These are phyloP conservation scores for Verticillium longisporum DNA, from an alignment of 2,329 filamentous ascomycete species.

Conservation along the genomic window DNA sequence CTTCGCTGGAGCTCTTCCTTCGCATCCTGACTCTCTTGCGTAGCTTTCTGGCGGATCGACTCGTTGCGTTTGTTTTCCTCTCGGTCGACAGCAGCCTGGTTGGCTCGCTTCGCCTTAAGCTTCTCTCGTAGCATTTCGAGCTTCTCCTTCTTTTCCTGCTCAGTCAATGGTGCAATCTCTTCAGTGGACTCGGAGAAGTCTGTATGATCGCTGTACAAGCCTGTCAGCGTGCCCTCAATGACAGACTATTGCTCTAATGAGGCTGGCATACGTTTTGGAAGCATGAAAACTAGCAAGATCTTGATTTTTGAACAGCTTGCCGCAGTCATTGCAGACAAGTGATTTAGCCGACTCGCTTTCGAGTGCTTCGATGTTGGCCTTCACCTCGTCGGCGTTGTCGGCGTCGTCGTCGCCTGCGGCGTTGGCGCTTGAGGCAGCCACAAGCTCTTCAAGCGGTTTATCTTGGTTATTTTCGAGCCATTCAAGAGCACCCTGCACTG, in stretches of 20 bases:
- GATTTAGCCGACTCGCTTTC: slow-evolving; percentile 70
- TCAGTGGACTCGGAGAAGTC: slow-evolving; percentile 93
- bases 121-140: slow-evolving; percentile 68
- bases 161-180: slow-evolving; percentile 82
- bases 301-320: slow-evolving; percentile 79
- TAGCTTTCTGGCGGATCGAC: slow-evolving; percentile 77
- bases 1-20: slow-evolving; percentile 87
- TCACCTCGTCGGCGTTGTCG: slow-evolving; percentile 41
- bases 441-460: slow-evolving; percentile 76
- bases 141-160: slow-evolving; percentile 80
- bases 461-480: slow-evolving; percentile 94
- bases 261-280: slow-evolving; percentile 60
- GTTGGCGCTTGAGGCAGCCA: slow-evolving; percentile 31
- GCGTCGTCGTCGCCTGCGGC: slow-evolving; percentile 31
- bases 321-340: slow-evolving; percentile 89
- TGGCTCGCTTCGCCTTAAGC: slow-evolving; percentile 65
- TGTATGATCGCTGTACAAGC: slow-evolving; percentile 60
- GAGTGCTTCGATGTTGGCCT: slow-evolving; percentile 56
- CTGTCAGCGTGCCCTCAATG: not conserved
- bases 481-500: slow-evolving; percentile 83
- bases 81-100: slow-evolving; percentile 66
- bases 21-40: slow-evolving; percentile 77
- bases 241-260: not conserved
- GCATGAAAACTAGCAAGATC: slow-evolving; percentile 86
- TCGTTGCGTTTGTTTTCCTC: slow-evolving; percentile 81